A percentile compares a stretch with the other conserved stretches of the same genome.
Evolutionary conservation across 495 filamentous ascomycete species (phyloP).

Genomic region (Chaetomium tenue): DNA sequence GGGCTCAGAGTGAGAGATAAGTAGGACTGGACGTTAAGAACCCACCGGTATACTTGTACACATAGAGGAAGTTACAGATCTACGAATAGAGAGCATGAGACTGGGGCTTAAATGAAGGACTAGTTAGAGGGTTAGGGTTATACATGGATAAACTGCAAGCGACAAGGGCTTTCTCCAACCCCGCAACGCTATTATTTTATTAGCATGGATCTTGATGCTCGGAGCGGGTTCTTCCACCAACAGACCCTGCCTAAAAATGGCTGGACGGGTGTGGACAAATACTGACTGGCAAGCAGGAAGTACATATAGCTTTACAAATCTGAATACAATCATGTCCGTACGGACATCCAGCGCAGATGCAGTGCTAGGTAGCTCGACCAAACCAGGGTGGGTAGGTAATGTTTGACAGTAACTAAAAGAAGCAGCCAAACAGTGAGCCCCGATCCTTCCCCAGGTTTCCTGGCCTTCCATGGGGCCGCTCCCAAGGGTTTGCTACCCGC

Average conservation of each 20-base stretch:
- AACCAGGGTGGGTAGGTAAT: too few species aligned
- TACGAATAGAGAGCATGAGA: too few species aligned
- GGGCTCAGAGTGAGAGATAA: background rate
- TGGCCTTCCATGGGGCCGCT: background rate
- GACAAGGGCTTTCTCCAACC: background rate
- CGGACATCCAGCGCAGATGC: background rate
- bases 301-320: too few species aligned
- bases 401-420: background rate
- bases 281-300: too few species aligned
- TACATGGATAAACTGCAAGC: background rate
- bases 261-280: too few species aligned
- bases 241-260: background rate
- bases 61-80: too few species aligned
- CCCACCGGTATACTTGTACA: too few species aligned
- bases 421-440: background rate
- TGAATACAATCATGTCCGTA: too few species aligned
- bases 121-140: background rate
- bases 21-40: too few species aligned
- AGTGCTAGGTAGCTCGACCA: conserved; percentile 4
- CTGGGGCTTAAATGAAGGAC: background rate
- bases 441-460: background rate
- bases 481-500: background rate
- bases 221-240: background rate
- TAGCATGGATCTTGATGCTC: background rate
- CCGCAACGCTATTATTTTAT: background rate